A percentile compares a stretch with the other conserved stretches of the same genome.
Conservation (phyloP, 2,329 filamentous ascomycete species). For the Calonectria leucothoes region DNA sequence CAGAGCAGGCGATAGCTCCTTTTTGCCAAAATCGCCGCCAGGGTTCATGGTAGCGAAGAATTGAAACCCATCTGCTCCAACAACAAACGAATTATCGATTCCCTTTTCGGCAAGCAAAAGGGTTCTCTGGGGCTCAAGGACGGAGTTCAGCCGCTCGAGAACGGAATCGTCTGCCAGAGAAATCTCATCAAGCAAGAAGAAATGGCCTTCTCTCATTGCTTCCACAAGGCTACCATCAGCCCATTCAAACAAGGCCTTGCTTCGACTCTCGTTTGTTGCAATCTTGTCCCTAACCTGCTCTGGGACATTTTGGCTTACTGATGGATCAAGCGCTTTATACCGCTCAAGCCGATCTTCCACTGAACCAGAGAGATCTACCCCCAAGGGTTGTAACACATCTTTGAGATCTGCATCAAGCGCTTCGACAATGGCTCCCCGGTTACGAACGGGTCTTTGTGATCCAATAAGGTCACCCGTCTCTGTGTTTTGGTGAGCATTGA, state of each 20-base stretch:
- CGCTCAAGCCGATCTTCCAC: constrained; percentile 67
- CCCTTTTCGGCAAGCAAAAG: constrained; percentile 96
- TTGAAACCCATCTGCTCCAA: constrained; percentile 84
- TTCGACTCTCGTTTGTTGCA: constrained; percentile 65
- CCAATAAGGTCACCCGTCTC: constrained; percentile 98
- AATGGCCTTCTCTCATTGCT: constrained; percentile 89
- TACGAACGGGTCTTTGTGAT: constrained; percentile 90
- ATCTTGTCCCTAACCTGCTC: constrained; percentile 60
- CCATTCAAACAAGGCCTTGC: constrained; percentile 95
- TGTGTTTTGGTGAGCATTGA: constrained; percentile 98
- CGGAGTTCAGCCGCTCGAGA: constrained; percentile 94
- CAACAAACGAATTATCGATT: constrained; percentile 82
- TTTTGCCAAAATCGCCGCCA: constrained; percentile 97
- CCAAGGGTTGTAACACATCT: constrained; percentile 55
- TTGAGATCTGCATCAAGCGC: constrained; percentile 72
- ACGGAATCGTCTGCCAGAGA: constrained; percentile 98
- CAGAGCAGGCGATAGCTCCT: constrained; percentile 93
- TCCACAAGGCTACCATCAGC: constrained; percentile 92
- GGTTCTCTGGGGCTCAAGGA: constrained; percentile 88
- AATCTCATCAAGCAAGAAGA: constrained; percentile 97
- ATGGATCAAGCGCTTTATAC: constrained; percentile 63
- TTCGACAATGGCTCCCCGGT: constrained; percentile 79
- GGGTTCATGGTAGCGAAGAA: constrained; percentile 99
- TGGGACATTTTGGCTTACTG: constrained; percentile 63
- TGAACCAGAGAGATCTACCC: constrained; percentile 53